Evolutionary conservation across 2,329 filamentous ascomycete genomes (phyloP).

Genomic region (Chaetomiaceae sp.): DNA sequence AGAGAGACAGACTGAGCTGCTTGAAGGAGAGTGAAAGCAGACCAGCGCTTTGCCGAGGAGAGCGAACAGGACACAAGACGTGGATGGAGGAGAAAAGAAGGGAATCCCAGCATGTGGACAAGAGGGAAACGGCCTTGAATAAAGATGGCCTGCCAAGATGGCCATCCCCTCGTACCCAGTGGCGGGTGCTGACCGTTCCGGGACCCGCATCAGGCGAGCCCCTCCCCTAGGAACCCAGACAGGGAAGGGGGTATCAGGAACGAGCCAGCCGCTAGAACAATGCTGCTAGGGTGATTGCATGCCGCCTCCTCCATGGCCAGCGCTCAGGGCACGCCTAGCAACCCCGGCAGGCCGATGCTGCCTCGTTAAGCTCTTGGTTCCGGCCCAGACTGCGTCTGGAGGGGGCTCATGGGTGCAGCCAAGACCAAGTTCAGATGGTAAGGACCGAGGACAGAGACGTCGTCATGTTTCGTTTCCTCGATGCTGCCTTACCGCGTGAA

Average conservation of each 20-base stretch:
- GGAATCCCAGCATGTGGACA: constrained; percentile 4
- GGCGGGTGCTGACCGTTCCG: constrained; percentile 27
- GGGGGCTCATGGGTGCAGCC: not conserved
- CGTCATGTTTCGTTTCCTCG: constrained; percentile 25
- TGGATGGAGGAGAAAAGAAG: constrained; percentile 19
- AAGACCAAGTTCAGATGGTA: constrained; percentile 23
- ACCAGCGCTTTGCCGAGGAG: constrained; percentile 44
- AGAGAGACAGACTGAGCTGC: constrained; percentile 27
- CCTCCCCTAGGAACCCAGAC: not conserved
- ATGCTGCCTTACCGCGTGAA: not conserved
- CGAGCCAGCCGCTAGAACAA: constrained; percentile 5
- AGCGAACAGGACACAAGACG: constrained; percentile 29
- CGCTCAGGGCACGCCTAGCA: constrained; percentile 14
- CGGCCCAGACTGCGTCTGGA: constrained; percentile 3
- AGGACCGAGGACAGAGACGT: constrained; percentile 17
- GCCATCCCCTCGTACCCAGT: constrained; percentile 13
- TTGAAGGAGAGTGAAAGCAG: constrained; percentile 39
- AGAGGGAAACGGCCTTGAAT: constrained; percentile 25
- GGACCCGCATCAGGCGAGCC: constrained; percentile 21
- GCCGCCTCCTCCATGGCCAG: not conserved
- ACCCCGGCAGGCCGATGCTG: not conserved
- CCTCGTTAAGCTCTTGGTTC: constrained; percentile 9
- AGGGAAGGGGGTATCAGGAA: constrained; percentile 9
- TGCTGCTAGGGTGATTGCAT: not conserved
- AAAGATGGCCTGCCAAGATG: constrained; percentile 27